Evolutionary conservation across 306 rosid species (phyloP).

Genomic region (Castanea sativa): DNA sequence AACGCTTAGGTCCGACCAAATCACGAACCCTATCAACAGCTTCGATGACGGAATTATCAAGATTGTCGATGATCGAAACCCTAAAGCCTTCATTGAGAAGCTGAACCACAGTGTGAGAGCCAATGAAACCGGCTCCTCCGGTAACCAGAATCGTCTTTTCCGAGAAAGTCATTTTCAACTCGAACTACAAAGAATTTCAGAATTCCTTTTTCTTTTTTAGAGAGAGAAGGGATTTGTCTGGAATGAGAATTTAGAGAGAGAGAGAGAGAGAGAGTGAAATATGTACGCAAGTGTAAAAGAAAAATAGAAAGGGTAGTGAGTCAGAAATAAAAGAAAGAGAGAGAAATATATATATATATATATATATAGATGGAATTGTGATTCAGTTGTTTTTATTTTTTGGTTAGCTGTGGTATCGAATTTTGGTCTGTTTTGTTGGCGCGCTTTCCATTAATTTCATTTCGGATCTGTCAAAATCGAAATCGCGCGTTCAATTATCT

Average conservation of each 20-base stretch:
- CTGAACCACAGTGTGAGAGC: conserved; percentile 86
- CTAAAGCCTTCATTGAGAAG: conserved; percentile 65
- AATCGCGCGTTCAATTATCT: no score
- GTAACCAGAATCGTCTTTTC: conserved; percentile 70
- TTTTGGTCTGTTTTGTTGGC: background rate
- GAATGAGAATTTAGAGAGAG: background rate
- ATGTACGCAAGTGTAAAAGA: no score
- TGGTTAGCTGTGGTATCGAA: background rate
- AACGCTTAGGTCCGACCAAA: conserved; percentile 71
- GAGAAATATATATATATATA: background rate
- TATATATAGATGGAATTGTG: no score
- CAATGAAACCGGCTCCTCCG: conserved; percentile 90
- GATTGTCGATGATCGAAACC: conserved; percentile 66
- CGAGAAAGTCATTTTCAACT: conserved; percentile 36
- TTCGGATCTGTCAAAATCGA: background rate
- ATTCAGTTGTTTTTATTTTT: no score
- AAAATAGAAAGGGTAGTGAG: no score
- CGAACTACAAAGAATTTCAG: no score
- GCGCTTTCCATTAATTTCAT: background rate
- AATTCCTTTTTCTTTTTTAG: background rate
- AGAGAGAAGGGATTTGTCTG: background rate
- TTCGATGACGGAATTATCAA: conserved; percentile 66
- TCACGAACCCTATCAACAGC: conserved; percentile 73
- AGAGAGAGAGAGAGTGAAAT: no score
- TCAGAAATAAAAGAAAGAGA: background rate